Evolutionary conservation across 2,329 filamentous ascomycete genomes (phyloP).

Genomic region (Pseudogymnoascus sp.): DNA sequence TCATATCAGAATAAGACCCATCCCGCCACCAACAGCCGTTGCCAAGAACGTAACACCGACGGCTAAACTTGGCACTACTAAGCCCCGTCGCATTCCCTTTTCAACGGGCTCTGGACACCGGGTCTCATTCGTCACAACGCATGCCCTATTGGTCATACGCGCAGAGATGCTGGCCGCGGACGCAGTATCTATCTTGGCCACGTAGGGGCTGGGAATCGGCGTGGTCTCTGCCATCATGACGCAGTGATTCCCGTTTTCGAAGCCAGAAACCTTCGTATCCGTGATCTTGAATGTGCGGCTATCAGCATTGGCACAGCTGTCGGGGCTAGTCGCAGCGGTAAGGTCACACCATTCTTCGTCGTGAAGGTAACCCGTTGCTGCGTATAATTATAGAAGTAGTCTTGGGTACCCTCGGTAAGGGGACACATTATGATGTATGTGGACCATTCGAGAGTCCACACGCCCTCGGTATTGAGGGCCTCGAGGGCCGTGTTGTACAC

Average conservation of each 20-base stretch:
- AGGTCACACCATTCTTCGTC: not conserved
- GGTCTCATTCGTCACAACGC: not conserved
- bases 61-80: not conserved
- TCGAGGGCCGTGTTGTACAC: not conserved
- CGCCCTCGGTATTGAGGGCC: not conserved
- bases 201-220: not conserved
- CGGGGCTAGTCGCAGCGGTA: not conserved
- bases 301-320: not conserved
- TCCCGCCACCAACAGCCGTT: not conserved
- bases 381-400: not conserved
- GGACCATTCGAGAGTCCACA: conserved; percentile 1
- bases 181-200: not conserved
- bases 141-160: not conserved
- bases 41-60: not conserved
- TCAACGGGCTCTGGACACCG: not conserved
- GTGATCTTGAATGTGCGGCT: not conserved
- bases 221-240: not conserved
- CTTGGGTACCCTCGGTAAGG: not conserved
- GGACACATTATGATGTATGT: not conserved
- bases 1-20: not conserved
- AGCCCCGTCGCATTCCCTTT: not conserved
- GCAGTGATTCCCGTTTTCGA: not conserved
- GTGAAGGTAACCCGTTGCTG: not conserved
- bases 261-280: not conserved
- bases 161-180: not conserved